These are phyloP conservation scores for Fusarium verticillioides DNA, from an alignment of 2,329 filamentous ascomycete genomes.

Conservation along the genomic window DNA sequence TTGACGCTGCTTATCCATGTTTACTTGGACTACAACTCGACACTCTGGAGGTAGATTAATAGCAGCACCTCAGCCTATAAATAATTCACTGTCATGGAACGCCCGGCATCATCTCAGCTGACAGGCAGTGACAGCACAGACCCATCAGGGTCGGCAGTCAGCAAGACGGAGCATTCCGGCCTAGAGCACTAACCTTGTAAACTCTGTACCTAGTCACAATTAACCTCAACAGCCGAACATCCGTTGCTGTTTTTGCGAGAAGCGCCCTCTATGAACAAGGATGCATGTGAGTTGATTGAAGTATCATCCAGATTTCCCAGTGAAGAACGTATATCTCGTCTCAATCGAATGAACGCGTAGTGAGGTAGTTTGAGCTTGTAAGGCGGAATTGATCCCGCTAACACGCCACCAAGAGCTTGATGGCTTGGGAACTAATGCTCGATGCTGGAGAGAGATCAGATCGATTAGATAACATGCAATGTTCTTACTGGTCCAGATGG, in stretches of 20 bases:
- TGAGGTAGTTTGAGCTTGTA: not conserved
- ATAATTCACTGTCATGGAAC: not conserved
- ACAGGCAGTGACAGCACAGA: slow-evolving; percentile 4
- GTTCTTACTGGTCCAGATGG: slow-evolving; percentile 9
- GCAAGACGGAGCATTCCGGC: slow-evolving; percentile 10
- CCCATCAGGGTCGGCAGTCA: slow-evolving; percentile 17
- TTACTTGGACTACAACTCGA: not conserved
- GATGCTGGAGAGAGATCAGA: slow-evolving; percentile 24
- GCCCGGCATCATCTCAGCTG: slow-evolving; percentile 8
- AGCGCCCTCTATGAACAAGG: not conserved
- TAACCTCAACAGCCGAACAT: not conserved
- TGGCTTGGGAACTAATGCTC: not conserved
- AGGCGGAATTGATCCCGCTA: slow-evolving; percentile 6
- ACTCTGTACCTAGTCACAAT: not conserved
- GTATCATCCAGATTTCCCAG: accelerated
- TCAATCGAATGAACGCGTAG: not conserved
- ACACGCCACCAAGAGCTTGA: not conserved
- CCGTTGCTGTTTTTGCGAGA: not conserved
- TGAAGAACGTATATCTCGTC: no score
- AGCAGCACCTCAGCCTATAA: not conserved
- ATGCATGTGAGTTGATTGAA: not conserved
- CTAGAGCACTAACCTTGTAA: not conserved
- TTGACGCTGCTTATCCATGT: slow-evolving; percentile 21
- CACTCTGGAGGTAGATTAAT: not conserved
- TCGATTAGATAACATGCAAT: slow-evolving; percentile 36